Conservation (phyloP, 805 yeast species). For the Saccharomyces eubayanus region DNA sequence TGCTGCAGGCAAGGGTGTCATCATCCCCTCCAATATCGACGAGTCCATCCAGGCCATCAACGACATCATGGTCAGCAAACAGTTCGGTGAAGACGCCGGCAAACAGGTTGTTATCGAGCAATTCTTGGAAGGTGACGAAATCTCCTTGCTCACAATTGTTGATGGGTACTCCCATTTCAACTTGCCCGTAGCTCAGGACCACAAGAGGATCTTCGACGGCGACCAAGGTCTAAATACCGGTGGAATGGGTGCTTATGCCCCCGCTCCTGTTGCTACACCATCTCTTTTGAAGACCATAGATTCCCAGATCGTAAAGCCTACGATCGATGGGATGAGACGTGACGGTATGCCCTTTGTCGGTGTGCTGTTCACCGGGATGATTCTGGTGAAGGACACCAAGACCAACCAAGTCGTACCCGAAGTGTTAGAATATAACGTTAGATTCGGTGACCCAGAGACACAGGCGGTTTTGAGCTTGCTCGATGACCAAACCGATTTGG, state of each 20-base stretch:
- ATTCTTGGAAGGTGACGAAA: conserved; percentile 92
- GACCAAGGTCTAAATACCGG: conserved; percentile 96
- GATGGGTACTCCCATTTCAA: conserved; percentile 90
- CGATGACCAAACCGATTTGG: conserved; percentile 78
- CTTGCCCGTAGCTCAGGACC: conserved; percentile 97
- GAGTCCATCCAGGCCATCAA: conserved; percentile 82
- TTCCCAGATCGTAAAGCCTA: conserved; percentile 71
- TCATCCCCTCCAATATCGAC: conserved; percentile 74
- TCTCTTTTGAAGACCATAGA: conserved; percentile 62
- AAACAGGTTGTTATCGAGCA: conserved; percentile 93
- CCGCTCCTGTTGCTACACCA: conserved; percentile 91
- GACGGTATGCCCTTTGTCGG: conserved; percentile 96
- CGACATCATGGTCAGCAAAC: conserved; percentile 81
- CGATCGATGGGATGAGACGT: conserved; percentile 90
- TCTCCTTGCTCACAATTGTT: conserved; percentile 80
- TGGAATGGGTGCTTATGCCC: conserved; percentile 99
- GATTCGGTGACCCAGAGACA: conserved; percentile 99
- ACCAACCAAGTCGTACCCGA: conserved; percentile 43
- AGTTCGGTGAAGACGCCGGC: conserved; percentile 82
- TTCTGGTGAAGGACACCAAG: conserved; percentile 67
- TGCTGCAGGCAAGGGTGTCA: conserved; percentile 98
- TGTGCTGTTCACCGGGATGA: conserved; percentile 88
- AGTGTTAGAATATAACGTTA: conserved; percentile 91
- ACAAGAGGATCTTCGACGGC: conserved; percentile 88
- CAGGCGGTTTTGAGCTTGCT: conserved; percentile 90